Conservation (phyloP, 306 rosid genomes). For the Lathyrus aphaca region DNA sequence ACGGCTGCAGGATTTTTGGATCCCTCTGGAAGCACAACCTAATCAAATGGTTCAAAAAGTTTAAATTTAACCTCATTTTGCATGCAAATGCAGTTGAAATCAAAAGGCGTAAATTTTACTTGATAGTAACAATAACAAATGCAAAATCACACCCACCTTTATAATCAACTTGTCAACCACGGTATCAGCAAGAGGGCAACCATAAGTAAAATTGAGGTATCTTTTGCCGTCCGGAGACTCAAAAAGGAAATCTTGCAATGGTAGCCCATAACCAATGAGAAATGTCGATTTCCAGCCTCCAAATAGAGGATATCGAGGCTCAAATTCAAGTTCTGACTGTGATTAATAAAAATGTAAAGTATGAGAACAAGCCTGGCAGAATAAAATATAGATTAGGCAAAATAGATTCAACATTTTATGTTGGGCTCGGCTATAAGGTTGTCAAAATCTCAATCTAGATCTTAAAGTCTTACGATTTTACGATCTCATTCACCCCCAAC, state of each 20-base stretch:
- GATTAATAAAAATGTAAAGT: conserved; percentile 37
- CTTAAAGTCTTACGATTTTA: no score
- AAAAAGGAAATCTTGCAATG: conserved; percentile 92
- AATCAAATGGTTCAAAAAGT: conserved; percentile 37
- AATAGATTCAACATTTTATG: not conserved
- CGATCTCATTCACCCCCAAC: no score
- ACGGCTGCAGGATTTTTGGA: conserved; percentile 75
- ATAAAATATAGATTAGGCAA: conserved; percentile 23
- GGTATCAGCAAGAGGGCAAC: conserved; percentile 82
- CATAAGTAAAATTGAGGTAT: conserved; percentile 93
- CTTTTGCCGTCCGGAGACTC: conserved; percentile 89
- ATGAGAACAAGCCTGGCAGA: conserved; percentile 3
- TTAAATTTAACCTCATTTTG: conserved; percentile 31
- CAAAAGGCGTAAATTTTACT: conserved; percentile 31
- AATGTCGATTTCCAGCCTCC: conserved; percentile 99
- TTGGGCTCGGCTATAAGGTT: not conserved
- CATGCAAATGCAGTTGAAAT: conserved; percentile 16
- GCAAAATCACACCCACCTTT: conserved; percentile 64
- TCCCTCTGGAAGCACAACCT: conserved; percentile 97
- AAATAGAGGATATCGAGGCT: conserved; percentile 95
- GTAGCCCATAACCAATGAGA: conserved; percentile 85
- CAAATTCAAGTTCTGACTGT: conserved; percentile 97
- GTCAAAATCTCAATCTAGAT: no score
- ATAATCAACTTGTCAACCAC: conserved; percentile 83
- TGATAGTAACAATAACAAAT: conserved; percentile 34